Evolutionary conservation across 2,329 filamentous ascomycete species (phyloP).

Genomic region (Periconia sp.): DNA sequence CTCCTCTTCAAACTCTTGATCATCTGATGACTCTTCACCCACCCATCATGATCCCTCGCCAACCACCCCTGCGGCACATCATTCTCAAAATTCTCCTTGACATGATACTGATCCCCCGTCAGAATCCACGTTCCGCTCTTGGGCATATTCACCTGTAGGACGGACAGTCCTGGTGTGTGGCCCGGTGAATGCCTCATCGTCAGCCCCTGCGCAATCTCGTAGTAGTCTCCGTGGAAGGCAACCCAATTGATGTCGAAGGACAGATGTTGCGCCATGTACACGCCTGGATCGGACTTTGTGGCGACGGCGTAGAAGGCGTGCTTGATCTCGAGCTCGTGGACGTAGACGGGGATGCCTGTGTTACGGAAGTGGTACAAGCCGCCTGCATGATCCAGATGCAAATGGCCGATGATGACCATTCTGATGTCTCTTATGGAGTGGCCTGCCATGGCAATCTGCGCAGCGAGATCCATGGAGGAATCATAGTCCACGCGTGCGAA

Average conservation of each 20-base stretch:
- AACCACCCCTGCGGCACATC: constrained; percentile 46
- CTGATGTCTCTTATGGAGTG: constrained; percentile 44
- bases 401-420: constrained; percentile 45
- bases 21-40: constrained; percentile 41
- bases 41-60: constrained; percentile 44
- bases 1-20: constrained; percentile 33
- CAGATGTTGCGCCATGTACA: constrained; percentile 45
- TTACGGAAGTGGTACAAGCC: constrained; percentile 42
- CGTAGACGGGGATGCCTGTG: constrained; percentile 43
- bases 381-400: constrained; percentile 46
- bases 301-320: constrained; percentile 47
- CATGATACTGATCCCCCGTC: constrained; percentile 47
- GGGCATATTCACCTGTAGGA: constrained; percentile 46
- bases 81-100: constrained; percentile 43
- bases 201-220: constrained; percentile 42
- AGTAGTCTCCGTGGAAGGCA: constrained; percentile 37
- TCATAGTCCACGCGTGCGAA: constrained; percentile 39
- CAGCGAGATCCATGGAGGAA: constrained; percentile 25
- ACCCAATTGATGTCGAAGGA: constrained; percentile 47
- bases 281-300: constrained; percentile 40
- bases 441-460: constrained; percentile 36
- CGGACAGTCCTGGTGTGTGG: constrained; percentile 43
- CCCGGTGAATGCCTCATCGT: constrained; percentile 44
- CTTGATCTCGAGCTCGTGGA: constrained; percentile 46
- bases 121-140: constrained; percentile 45